Conservation (phyloP, 768 basidiomycete species). For the Mycena metata region DNA sequence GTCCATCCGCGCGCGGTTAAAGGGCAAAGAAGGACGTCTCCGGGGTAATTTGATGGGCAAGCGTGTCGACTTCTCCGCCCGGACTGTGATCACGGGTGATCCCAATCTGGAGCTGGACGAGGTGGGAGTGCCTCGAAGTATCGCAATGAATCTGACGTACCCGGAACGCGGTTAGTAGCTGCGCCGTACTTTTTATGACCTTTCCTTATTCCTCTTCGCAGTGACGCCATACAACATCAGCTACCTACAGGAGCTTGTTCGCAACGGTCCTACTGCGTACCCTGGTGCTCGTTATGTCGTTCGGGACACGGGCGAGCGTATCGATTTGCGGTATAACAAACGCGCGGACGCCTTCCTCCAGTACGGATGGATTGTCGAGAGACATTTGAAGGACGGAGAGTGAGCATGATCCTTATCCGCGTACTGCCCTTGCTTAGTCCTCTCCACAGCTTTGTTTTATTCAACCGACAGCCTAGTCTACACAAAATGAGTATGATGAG, state of each 20-base stretch:
- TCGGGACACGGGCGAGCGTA: constrained; percentile 96
- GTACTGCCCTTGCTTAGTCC: constrained; percentile 17
- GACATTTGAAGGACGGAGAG: constrained; percentile 99
- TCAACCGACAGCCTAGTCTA: constrained; percentile 98
- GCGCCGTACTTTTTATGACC: neutral
- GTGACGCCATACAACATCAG: constrained; percentile 98
- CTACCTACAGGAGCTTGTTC: constrained; percentile 93
- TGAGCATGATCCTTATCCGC: constrained; percentile 59
- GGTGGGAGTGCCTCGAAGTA: constrained; percentile 94
- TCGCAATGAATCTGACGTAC: constrained; percentile 98
- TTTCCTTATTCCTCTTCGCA: constrained; percentile 46
- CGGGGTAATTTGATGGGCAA: constrained; percentile 99
- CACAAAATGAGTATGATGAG: constrained; percentile 99
- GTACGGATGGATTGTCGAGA: constrained; percentile 98
- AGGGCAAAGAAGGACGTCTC: constrained; percentile 98
- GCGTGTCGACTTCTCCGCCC: constrained; percentile 98
- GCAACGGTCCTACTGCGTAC: constrained; percentile 94
- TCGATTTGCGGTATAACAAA: constrained; percentile 97
- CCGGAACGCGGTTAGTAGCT: constrained; percentile 87
- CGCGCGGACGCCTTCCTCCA: constrained; percentile 95
- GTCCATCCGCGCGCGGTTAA: constrained; percentile 96
- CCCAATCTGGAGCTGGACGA: constrained; percentile 97
- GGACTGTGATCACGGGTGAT: constrained; percentile 99
- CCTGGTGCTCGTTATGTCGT: constrained; percentile 98
- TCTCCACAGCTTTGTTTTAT: constrained; percentile 80